Evolutionary conservation across 2,329 filamentous ascomycete species (phyloP).

Genomic region (Aspergillus ochraceus): DNA sequence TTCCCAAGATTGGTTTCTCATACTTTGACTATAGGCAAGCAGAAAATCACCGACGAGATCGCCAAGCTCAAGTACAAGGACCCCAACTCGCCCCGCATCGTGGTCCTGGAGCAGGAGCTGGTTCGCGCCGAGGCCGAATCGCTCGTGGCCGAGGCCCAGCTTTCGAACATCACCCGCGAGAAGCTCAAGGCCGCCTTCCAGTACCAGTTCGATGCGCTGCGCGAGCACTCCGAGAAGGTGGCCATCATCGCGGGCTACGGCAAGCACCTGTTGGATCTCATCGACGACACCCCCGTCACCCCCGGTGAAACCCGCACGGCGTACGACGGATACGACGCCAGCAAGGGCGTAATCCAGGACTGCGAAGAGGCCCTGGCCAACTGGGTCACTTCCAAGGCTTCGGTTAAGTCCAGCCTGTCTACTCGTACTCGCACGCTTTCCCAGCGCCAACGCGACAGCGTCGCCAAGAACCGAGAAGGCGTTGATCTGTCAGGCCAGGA

Average conservation of each 20-base stretch:
- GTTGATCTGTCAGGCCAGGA: slow-evolving; percentile 84
- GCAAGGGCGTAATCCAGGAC: slow-evolving; percentile 98
- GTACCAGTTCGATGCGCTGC: slow-evolving; percentile 96
- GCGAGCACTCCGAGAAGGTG: slow-evolving; percentile 96
- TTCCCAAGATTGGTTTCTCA: neutral
- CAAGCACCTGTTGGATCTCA: slow-evolving; percentile 94
- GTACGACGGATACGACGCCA: slow-evolving; percentile 97
- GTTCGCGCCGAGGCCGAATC: slow-evolving; percentile 98
- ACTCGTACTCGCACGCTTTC: slow-evolving; percentile 84
- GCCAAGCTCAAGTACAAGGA: slow-evolving; percentile 99
- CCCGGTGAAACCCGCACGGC: slow-evolving; percentile 93
- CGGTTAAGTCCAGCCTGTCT: slow-evolving; percentile 83
- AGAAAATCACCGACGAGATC: slow-evolving; percentile 98
- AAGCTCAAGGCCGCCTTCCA: slow-evolving; percentile 98
- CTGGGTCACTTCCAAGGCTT: slow-evolving; percentile 90
- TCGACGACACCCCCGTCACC: slow-evolving; percentile 95
- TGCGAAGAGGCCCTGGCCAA: slow-evolving; percentile 97
- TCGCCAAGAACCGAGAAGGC: slow-evolving; percentile 67
- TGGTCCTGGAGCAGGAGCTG: slow-evolving; percentile 96
- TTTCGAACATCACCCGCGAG: slow-evolving; percentile 98
- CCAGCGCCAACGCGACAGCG: slow-evolving; percentile 75
- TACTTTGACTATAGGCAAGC: slow-evolving; percentile 68
- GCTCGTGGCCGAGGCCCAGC: slow-evolving; percentile 95
- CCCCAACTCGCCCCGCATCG: slow-evolving; percentile 95
- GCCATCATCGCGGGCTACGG: slow-evolving; percentile 97